phyloP scores from a whole-genome alignment of 495 filamentous ascomycete genomes.

The Lasiosphaeria miniovina region DNA sequence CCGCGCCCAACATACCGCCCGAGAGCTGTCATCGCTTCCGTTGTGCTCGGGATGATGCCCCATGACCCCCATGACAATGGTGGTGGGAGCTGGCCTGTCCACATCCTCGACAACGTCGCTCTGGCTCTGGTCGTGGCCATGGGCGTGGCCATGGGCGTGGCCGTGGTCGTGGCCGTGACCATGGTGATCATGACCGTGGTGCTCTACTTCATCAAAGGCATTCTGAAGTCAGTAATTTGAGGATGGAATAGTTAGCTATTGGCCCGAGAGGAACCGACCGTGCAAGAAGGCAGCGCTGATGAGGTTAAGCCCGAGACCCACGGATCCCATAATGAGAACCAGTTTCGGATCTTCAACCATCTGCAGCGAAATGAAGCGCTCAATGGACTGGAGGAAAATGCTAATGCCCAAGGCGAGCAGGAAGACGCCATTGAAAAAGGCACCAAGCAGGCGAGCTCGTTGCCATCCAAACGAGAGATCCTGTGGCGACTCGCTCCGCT shows the following conservation, averaged over 20 bases:
- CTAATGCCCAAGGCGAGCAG: conserved; percentile 85
- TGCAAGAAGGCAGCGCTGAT: conserved; percentile 80
- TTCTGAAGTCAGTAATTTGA: no score
- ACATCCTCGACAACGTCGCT: no score
- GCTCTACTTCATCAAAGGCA: conserved; percentile 18
- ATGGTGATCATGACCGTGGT: conserved; percentile 37
- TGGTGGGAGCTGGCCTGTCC: no score
- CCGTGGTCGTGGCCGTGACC: conserved; percentile 30
- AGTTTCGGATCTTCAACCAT: conserved; percentile 66
- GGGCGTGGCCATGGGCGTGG: conserved; percentile 37
- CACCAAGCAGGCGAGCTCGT: conserved; percentile 85
- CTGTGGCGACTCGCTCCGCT: conserved; percentile 37
- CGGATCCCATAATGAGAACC: conserved; percentile 76
- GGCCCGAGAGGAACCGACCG: conserved; percentile 41
- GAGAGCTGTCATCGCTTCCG: not conserved
- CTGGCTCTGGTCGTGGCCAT: not conserved
- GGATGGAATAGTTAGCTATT: no score
- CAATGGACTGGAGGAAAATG: conserved; percentile 88
- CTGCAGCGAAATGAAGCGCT: conserved; percentile 64
- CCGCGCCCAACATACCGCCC: not conserved
- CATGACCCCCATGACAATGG: no score
- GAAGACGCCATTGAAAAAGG: conserved; percentile 96
- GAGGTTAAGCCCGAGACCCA: conserved; percentile 79
- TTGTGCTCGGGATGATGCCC: conserved; percentile 32
- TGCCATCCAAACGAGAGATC: conserved; percentile 68